Conservation (phyloP, 1,284 basidiomycete genomes). For the Trichosporon sp. region DNA sequence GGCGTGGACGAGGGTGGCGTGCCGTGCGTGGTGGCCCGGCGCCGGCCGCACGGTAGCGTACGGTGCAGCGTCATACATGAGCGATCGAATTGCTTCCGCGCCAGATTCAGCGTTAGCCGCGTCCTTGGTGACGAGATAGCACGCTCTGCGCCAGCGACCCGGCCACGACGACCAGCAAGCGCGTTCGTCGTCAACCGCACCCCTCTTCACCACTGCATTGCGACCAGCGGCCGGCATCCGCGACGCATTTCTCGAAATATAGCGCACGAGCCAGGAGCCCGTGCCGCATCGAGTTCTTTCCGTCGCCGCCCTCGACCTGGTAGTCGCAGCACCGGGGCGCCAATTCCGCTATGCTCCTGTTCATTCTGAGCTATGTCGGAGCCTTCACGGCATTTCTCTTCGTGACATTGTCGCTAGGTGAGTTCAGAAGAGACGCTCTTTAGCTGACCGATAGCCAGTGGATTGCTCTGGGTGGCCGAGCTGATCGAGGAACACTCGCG, state of each 20-base stretch:
- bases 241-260: neutral
- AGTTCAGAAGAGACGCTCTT: neutral
- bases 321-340: neutral
- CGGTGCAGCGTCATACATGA: conserved; percentile 1
- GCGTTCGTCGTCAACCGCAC: neutral
- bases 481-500: conserved; percentile 87
- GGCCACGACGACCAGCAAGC: neutral
- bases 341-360: conserved; percentile 32
- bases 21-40: neutral
- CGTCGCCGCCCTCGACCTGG: neutral
- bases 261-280: neutral
- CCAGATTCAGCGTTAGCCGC: neutral
- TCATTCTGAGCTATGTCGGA: conserved; percentile 57
- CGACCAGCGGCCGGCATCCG: neutral
- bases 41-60: neutral
- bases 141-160: neutral
- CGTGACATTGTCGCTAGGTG: conserved; percentile 73
- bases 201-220: neutral
- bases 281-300: neutral
- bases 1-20: neutral
- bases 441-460: conserved; percentile 61
- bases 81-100: neutral
- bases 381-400: conserved; percentile 66
- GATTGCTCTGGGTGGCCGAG: conserved; percentile 85
- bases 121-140: neutral